Percentiles rank a stretch among this genome's conserved stretches.
These are phyloP conservation scores for Leccinum imitatum DNA, from an alignment of 768 basidiomycete genomes.

Conservation along the genomic window DNA sequence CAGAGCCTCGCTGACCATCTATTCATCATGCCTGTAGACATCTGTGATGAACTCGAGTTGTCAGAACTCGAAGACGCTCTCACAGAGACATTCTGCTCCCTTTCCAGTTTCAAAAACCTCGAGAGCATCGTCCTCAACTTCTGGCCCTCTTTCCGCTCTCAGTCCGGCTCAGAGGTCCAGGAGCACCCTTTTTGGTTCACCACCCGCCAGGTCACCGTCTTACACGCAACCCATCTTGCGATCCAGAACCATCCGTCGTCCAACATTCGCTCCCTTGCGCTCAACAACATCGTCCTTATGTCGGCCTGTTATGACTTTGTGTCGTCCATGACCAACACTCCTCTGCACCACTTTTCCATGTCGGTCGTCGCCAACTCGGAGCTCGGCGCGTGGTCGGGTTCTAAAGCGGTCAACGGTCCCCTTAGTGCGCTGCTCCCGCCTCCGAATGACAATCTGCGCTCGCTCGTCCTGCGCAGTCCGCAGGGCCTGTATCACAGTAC, in stretches of 20 bases:
- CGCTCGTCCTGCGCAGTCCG: constrained; percentile 28
- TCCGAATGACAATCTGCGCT: constrained; percentile 19
- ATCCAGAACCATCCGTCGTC: constrained; percentile 17
- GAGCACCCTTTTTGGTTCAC: constrained; percentile 35
- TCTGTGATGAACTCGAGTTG: constrained; percentile 30
- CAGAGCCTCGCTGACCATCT: not conserved
- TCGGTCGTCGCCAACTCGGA: constrained; percentile 33
- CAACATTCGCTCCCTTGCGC: constrained; percentile 20
- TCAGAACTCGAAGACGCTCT: constrained; percentile 33
- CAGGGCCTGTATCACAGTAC: constrained; percentile 31
- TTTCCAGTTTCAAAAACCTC: constrained; percentile 22
- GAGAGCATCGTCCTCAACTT: constrained; percentile 27
- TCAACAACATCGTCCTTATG: constrained; percentile 30
- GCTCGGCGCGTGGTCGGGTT: constrained; percentile 31
- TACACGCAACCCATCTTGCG: constrained; percentile 26
- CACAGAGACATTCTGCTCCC: constrained; percentile 25
- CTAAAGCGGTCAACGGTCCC: constrained; percentile 28
- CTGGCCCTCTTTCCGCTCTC: constrained; percentile 32
- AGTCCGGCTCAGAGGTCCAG: constrained; percentile 21
- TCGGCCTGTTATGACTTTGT: constrained; percentile 30
- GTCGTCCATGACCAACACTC: constrained; percentile 23
- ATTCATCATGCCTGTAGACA: constrained; percentile 6
- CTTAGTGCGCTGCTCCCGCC: constrained; percentile 27
- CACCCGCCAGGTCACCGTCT: constrained; percentile 25
- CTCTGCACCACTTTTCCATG: constrained; percentile 31